phyloP scores from a whole-genome alignment of 306 rosid genomes.

The Begonia peltatifolia region DNA sequence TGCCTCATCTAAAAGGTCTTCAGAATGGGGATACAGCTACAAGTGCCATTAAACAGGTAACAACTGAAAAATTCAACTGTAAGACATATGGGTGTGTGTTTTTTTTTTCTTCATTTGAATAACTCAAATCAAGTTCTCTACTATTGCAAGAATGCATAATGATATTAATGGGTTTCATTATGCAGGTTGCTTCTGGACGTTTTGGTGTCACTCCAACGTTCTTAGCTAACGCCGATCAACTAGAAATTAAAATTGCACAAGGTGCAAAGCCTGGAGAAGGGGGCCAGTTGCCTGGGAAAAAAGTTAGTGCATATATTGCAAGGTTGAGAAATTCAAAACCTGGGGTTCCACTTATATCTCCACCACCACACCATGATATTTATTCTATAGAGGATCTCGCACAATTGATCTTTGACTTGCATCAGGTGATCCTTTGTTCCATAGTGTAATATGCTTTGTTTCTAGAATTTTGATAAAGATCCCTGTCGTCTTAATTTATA shows the following conservation, averaged over 20 bases:
- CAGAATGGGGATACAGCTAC: slow-evolving; percentile 99
- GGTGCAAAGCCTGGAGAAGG: slow-evolving; percentile 99
- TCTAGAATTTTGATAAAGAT: slow-evolving; percentile 6
- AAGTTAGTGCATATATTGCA: slow-evolving; percentile 97
- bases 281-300: slow-evolving; percentile 95
- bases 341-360: slow-evolving; percentile 98
- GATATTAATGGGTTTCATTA: slow-evolving; percentile 9
- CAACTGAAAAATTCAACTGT: slow-evolving; percentile 12
- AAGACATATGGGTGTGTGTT: neutral
- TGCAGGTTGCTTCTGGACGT: slow-evolving; percentile 98
- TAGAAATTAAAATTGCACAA: slow-evolving; percentile 98
- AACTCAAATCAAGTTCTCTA: neutral
- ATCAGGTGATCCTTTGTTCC: slow-evolving; percentile 58
- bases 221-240: slow-evolving; percentile 93
- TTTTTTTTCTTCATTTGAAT: slow-evolving; percentile 9
- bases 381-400: slow-evolving; percentile 99
- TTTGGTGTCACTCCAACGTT: slow-evolving; percentile 99
- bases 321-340: slow-evolving; percentile 98
- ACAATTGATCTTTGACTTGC: slow-evolving; percentile 92
- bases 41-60: slow-evolving; percentile 97
- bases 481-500: slow-evolving; percentile 22
- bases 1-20: slow-evolving; percentile 99
- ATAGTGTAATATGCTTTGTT: slow-evolving; percentile 3
- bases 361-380: slow-evolving; percentile 98
- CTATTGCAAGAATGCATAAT: neutral